Conservation (phyloP, 495 filamentous ascomycete genomes). For the Daldinia bambusicola region DNA sequence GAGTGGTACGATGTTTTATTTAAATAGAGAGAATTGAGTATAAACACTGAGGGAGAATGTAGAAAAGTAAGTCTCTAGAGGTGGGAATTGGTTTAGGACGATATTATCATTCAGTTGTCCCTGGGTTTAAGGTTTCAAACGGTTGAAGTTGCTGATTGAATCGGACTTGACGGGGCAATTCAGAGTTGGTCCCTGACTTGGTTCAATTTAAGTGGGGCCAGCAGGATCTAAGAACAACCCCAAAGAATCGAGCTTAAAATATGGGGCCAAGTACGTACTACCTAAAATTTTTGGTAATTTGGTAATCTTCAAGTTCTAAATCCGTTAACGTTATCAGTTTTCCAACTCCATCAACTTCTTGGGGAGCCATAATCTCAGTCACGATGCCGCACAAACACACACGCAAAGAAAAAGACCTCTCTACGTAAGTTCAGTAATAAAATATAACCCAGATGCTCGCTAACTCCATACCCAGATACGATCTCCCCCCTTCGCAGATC, state of each 20-base stretch:
- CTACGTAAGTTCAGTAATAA: conserved; percentile 54
- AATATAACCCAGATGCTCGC: conserved; percentile 40
- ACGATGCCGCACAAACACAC: conserved; percentile 90
- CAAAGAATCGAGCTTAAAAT: conserved; percentile 9
- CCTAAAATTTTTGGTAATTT: conserved; percentile 21
- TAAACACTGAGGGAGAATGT: not conserved
- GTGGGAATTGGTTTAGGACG: not conserved
- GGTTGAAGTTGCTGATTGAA: not conserved
- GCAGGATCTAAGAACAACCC: not conserved
- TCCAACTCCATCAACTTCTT: not conserved
- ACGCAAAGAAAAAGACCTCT: conserved; percentile 62
- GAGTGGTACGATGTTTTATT: not conserved
- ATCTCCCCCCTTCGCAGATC: conserved; percentile 77
- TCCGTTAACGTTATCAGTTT: not conserved
- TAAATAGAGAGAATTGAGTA: not conserved
- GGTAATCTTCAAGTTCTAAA: not conserved
- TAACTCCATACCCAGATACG: conserved; percentile 60
- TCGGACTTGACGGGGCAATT: conserved; percentile 9
- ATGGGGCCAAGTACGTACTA: conserved; percentile 8
- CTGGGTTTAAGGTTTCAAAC: too few species aligned
- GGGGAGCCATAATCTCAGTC: not conserved
- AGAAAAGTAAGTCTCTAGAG: not conserved
- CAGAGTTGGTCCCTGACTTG: not conserved
- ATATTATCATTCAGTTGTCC: not conserved
- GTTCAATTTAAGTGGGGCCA: not conserved